Evolutionary conservation across 2,329 filamentous ascomycete genomes (phyloP).

Genomic region (Immersiporthe knoxdaviesiana): DNA sequence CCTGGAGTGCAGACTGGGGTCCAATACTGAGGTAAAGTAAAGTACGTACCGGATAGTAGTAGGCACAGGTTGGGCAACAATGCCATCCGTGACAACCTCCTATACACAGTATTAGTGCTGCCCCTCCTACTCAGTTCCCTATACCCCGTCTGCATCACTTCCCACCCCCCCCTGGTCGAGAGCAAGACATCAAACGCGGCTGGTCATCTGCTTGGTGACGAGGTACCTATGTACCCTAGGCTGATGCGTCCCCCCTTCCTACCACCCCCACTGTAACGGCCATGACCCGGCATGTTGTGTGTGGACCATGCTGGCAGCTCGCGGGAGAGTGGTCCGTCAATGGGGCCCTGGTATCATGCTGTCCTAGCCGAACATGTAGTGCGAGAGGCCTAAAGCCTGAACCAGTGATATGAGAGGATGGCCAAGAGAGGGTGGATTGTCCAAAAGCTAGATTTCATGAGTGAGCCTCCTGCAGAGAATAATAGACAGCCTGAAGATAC

Average conservation of each 20-base stretch:
- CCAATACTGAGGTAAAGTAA: not conserved
- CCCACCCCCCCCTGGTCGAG: constrained; percentile 4
- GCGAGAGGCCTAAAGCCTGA: constrained; percentile 15
- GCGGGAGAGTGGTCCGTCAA: not conserved
- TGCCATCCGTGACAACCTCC: not conserved
- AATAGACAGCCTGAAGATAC: not conserved
- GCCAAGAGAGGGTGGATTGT: not conserved
- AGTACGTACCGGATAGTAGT: constrained; percentile 16
- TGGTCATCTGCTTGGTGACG: constrained; percentile 4
- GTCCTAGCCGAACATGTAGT: constrained; percentile 16
- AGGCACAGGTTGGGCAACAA: constrained; percentile 20
- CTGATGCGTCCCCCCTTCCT: not conserved
- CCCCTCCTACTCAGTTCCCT: constrained; percentile 13
- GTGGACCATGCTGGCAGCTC: not conserved
- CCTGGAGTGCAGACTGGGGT: constrained; percentile 13
- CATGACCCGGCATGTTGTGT: not conserved
- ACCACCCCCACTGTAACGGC: not conserved
- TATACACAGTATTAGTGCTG: not conserved
- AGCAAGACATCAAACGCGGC: constrained; percentile 13
- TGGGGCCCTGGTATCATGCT: constrained; percentile 13
- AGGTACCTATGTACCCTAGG: constrained; percentile 12
- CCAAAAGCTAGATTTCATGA: constrained; percentile 18
- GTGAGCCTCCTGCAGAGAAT: constrained; percentile 2
- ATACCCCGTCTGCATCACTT: not conserved
- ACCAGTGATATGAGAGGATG: constrained; percentile 10